phyloP scores from a whole-genome alignment of 1,284 basidiomycete genomes.

The Schizophyllum amplum region DNA sequence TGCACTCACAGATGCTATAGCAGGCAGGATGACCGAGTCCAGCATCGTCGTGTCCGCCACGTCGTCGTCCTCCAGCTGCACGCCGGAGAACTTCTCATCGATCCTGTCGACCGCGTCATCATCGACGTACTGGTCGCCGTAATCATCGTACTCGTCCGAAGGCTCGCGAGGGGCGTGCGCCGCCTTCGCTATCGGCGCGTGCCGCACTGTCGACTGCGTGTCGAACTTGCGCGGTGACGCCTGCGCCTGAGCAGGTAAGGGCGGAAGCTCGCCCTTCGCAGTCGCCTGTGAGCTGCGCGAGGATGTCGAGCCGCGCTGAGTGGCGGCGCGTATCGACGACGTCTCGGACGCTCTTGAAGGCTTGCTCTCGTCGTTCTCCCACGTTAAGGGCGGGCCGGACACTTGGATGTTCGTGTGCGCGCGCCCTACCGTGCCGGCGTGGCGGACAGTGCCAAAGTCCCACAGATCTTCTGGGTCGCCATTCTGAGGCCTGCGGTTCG shows the following conservation, averaged over 20 bases:
- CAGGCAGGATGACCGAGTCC: constrained; percentile 90
- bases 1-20: constrained; percentile 76
- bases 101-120: constrained; percentile 25
- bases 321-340: constrained; percentile 21
- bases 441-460: constrained; percentile 90
- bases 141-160: constrained; percentile 62
- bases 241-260: constrained; percentile 37
- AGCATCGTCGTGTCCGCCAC: constrained; percentile 83
- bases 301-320: constrained; percentile 16
- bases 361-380: constrained; percentile 66
- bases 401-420: constrained; percentile 45
- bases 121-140: constrained; percentile 45
- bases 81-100: constrained; percentile 32
- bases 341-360: constrained; percentile 31
- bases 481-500: constrained; percentile 35
- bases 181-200: constrained; percentile 25
- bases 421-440: constrained; percentile 61
- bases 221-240: constrained; percentile 39
- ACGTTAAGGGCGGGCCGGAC: constrained; percentile 62
- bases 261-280: constrained; percentile 54
- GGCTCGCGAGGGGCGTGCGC: constrained; percentile 32
- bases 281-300: constrained; percentile 34
- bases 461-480: constrained; percentile 81
- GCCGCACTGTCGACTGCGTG: constrained; percentile 58
- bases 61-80: constrained; percentile 52